Evolutionary conservation across 1,139 yeast species (phyloP), one percentile per base, ranked within the genome.

Genomic region (Scheffersomyces quercinus): DNA sequence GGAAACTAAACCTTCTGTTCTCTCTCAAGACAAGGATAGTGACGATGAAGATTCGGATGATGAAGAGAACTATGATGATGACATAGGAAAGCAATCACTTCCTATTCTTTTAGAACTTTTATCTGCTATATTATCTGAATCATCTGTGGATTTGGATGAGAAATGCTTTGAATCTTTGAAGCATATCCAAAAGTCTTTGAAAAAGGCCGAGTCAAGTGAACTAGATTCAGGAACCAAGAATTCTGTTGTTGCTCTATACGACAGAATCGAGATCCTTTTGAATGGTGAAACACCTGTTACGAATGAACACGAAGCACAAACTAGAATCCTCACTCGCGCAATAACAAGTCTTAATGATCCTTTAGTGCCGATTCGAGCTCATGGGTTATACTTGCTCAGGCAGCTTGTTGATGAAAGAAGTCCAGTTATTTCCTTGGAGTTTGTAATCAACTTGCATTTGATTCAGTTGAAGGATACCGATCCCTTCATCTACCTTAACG

Each of bases 401-500:
- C 75, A 77, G 41, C 68, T 91, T 38, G 74, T 87, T 2, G 73
- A 71, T 30, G 60, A 65, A 13, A 70, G 68, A 35, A 78, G 87
- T 33, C 63, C 70, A 1, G 79, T 79, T 0, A 62, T 90, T 5
- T 62, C 82, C 0, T 43, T 79, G 9, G 79, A 76, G 12, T 77
- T 78, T 43, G 89, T 79, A 0, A 63, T 88, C 32, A 73, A 79
- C 28, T 65, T 89, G 13, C 88, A 87, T 58, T 57, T 88, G 36
- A 67, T 74, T 2, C 89, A 86, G 52, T 65, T 93, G 40, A 76
- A 77, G 42, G 96, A 89, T 54, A 76, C 82, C 0, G 99, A 93
- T 49, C 96, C 98, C 0, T 93, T 83, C 59, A 80, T 93, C 13
- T 93, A 88, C 59, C 62, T 93, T 44, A 91, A 88, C 57, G 87